A percentile compares a stretch with the other conserved stretches of the same genome.
These are phyloP conservation scores for Mesostigma viride DNA, from an alignment of 139 green algal species.

Conservation along the genomic window DNA sequence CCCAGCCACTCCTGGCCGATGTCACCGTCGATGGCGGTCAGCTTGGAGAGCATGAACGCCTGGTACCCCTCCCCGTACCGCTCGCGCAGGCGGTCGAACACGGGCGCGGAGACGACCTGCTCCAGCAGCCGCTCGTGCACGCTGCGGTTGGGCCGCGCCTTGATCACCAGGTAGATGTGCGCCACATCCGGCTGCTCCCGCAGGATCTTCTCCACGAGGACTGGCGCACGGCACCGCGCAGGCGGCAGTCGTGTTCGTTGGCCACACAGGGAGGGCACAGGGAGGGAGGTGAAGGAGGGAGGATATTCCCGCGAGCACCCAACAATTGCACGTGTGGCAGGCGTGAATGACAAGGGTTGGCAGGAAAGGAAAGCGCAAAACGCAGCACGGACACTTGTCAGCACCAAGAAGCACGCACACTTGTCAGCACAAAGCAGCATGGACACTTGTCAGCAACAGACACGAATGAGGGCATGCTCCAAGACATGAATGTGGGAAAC, in stretches of 20 bases:
- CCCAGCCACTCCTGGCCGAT: conserved; percentile 16
- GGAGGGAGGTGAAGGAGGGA: neutral
- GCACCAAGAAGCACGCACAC: too few relatives aligned
- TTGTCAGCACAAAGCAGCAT: too few relatives aligned
- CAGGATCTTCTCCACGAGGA: conserved; percentile 27
- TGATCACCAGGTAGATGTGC: conserved; percentile 8
- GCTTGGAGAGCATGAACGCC: conserved; percentile 21
- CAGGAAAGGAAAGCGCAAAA: too few relatives aligned
- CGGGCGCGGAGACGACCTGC: neutral
- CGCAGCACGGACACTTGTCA: too few relatives aligned
- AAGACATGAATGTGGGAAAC: too few relatives aligned
- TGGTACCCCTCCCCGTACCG: conserved; percentile 13
- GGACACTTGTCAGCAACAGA: too few relatives aligned
- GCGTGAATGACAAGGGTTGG: too few relatives aligned
- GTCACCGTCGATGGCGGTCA: conserved; percentile 22
- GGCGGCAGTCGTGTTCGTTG: too few relatives aligned
- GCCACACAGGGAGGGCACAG: neutral
- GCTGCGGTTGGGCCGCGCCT: neutral
- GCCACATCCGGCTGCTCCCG: conserved; percentile 25
- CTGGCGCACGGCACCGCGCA: too few relatives aligned
- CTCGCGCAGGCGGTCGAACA: conserved; percentile 22
- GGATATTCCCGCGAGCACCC: neutral
- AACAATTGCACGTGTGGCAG: neutral
- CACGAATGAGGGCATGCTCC: too few relatives aligned
- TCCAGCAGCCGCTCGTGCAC: neutral